Evolutionary conservation across 495 filamentous ascomycete genomes (phyloP).

Genomic region (Geoglossum glabrum): DNA sequence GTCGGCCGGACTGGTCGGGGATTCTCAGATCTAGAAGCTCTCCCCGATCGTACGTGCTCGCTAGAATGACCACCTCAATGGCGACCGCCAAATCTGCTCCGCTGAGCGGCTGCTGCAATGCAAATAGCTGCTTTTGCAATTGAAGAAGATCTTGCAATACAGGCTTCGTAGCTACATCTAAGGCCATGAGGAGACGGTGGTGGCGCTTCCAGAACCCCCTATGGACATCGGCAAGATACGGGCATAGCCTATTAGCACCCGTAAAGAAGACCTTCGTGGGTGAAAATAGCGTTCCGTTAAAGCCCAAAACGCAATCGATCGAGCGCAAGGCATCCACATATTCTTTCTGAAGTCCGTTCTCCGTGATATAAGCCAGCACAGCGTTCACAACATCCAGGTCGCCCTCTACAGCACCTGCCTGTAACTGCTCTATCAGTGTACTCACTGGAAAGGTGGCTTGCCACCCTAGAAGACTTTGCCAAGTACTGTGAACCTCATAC

Average conservation of each 20-base stretch:
- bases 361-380: background rate
- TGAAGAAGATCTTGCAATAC: slow-evolving; percentile 9
- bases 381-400: background rate
- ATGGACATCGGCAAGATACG: background rate
- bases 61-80: slow-evolving; percentile 14
- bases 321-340: slow-evolving; percentile 2
- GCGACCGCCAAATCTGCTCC: slow-evolving; percentile 11
- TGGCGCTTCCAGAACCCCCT: slow-evolving; percentile 1
- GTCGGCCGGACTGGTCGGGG: background rate
- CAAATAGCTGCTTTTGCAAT: slow-evolving; percentile 10
- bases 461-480: background rate
- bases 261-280: slow-evolving; percentile 12
- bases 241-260: slow-evolving; percentile 1
- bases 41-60: slow-evolving; percentile 7
- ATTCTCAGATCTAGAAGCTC: background rate
- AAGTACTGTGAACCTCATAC: background rate
- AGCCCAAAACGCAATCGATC: slow-evolving; percentile 11
- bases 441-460: background rate
- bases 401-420: background rate
- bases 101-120: slow-evolving; percentile 3
- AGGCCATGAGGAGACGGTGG: slow-evolving; percentile 5
- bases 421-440: background rate
- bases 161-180: slow-evolving; percentile 11
- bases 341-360: background rate
- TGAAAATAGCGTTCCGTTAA: slow-evolving; percentile 8